Evolutionary conservation across 192 early-diverging fungal species (phyloP), one percentile per base, ranked within the genome.

Genomic region (Mortierella alpina): DNA sequence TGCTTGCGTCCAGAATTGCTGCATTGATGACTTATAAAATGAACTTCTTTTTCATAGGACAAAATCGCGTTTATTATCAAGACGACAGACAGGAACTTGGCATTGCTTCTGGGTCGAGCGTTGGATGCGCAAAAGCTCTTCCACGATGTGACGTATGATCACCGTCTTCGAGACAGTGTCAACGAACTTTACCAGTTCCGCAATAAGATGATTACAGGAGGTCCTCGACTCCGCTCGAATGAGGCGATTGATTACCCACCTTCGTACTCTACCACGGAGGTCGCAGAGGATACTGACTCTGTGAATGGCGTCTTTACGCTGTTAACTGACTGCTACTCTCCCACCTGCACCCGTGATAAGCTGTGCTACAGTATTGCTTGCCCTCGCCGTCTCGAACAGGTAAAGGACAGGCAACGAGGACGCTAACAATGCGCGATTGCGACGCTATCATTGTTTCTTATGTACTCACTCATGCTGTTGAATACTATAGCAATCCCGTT

Each of bases 241-340:
- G 76, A 79, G 13, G 61, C 68, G 15, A 45, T 61, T 49, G 69
- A 79, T 7, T 64, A 79, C 59, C 46, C 57, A 59, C 63, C 76
- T 1, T 60, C 76, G 17, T 72, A 79, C 57, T 58, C 63, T 13
- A 41, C 64, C 12, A 53, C 47, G 0, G 49, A 70, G 2, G 72
- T 83, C 15, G 51, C 40, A 1, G 75, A 75, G 22, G 84, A 87
- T 46, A 59, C 65, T 7, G 83, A 86, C 51, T 56, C 91, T 6
- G 91, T 93, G 23, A 93, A 91, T 63, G 97, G 97, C 39, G 92
- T 99, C 2, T 96, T 97, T 85, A 96, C 94, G 2, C 85, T 94
- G 39, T 83, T 98, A 64, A 92, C 97, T 0, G 92, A 93, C 66
- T 99, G 97, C 75, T 99, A 98, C 82, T 98, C 96, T 17, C 92